These are phyloP conservation scores for Suillus occidentalis DNA, from an alignment of 768 basidiomycete species.

Conservation along the genomic window DNA sequence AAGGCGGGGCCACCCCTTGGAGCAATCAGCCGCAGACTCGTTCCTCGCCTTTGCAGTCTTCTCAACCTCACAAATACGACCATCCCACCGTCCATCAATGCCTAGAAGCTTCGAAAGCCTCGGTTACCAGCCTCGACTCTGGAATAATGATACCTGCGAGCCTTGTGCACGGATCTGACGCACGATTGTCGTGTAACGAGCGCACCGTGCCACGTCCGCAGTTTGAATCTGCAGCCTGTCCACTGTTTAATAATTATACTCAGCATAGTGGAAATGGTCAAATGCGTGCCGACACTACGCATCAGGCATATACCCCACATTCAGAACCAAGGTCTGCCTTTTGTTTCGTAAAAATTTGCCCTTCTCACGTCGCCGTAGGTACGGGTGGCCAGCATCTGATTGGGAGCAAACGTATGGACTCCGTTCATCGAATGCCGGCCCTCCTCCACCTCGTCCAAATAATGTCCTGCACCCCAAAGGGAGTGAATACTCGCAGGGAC, in stretches of 20 bases:
- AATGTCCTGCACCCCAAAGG: constrained; percentile 9
- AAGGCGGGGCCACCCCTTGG: constrained; percentile 5
- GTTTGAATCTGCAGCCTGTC: neutral
- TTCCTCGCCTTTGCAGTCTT: neutral
- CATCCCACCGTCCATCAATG: constrained; percentile 9
- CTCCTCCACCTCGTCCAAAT: constrained; percentile 6
- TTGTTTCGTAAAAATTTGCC: neutral
- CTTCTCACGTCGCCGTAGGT: constrained; percentile 4
- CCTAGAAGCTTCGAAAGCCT: constrained; percentile 13
- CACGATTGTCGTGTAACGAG: constrained; percentile 2
- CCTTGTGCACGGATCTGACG: constrained; percentile 10
- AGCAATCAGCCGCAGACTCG: constrained; percentile 1
- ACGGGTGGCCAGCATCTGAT: constrained; percentile 15
- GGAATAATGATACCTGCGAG: constrained; percentile 12
- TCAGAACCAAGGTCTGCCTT: constrained; percentile 16
- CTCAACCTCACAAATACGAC: constrained; percentile 11
- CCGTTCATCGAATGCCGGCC: neutral
- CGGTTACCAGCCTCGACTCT: constrained; percentile 14
- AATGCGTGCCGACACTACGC: neutral
- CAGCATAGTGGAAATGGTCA: constrained; percentile 1
- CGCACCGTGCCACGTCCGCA: constrained; percentile 6
- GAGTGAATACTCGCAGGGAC: constrained; percentile 7
- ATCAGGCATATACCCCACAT: neutral
- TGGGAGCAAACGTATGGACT: constrained; percentile 20
- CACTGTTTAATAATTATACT: neutral